A percentile compares a stretch with the other conserved stretches of the same genome.
phyloP scores from a whole-genome alignment of 352 stramenopile genomes.

The Thraustochytrium striatum region DNA sequence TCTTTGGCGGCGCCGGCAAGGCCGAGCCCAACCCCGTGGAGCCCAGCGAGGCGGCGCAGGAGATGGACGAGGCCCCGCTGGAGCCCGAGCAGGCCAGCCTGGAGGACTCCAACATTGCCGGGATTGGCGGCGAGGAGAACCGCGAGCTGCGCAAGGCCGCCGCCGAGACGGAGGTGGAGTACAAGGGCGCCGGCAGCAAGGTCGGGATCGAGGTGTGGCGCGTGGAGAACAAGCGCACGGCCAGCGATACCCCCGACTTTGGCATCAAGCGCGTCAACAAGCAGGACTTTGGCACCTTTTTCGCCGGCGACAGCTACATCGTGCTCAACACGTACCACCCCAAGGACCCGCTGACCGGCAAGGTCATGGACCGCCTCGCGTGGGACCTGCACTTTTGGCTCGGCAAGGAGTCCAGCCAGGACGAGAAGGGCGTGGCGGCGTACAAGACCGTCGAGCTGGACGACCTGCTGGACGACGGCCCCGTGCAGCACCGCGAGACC shows the following conservation, averaged over 20 bases:
- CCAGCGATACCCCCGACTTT: conserved; percentile 51
- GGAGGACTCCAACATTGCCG: conserved; percentile 45
- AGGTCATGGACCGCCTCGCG: conserved; percentile 56
- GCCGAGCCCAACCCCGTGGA: too few species aligned
- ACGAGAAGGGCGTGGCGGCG: conserved; percentile 88
- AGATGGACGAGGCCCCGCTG: too few species aligned
- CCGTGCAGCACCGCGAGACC: conserved; percentile 85
- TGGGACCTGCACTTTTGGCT: conserved; percentile 95
- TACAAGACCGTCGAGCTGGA: conserved; percentile 96
- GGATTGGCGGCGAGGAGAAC: conserved; percentile 39
- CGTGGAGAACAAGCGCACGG: conserved; percentile 63
- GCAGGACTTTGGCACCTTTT: conserved; percentile 74
- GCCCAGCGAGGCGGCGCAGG: too few species aligned
- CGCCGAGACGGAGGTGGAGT: conserved; percentile 7
- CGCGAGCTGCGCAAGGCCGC: not conserved
- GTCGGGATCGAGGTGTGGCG: conserved; percentile 71
- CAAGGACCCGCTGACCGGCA: conserved; percentile 24
- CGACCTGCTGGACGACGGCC: conserved; percentile 75
- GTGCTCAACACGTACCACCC: conserved; percentile 73
- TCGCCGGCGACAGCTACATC: conserved; percentile 94
- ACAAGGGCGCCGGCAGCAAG: conserved; percentile 14
- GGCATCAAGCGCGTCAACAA: conserved; percentile 62
- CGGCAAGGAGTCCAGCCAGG: conserved; percentile 76
- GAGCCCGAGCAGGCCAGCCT: conserved; percentile 43
- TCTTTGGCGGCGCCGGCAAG: too few species aligned